Conservation (phyloP, 192 early-diverging fungal species). For the Kickxella alabastrina region DNA sequence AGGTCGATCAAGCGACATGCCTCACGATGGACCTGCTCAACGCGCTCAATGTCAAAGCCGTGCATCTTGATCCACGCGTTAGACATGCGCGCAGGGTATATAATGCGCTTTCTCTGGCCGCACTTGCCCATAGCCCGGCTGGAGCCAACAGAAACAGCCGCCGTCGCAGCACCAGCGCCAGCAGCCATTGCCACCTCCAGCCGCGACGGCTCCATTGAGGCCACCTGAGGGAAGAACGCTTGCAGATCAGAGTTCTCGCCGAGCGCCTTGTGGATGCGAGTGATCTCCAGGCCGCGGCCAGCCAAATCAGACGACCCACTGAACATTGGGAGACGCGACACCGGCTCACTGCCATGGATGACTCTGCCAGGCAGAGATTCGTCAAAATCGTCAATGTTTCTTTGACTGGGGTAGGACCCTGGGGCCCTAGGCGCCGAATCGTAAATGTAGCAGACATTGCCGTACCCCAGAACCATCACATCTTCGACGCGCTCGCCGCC, state of each 20-base stretch:
- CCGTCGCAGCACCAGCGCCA: background rate
- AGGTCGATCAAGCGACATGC: constrained; percentile 28
- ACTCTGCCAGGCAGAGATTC: background rate
- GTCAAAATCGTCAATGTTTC: background rate
- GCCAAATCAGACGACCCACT: constrained; percentile 31
- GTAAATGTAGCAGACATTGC: constrained; percentile 37
- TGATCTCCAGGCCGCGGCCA: constrained; percentile 20
- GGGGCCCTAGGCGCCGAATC: constrained; percentile 36
- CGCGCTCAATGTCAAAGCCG: constrained; percentile 26
- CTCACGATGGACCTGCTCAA: constrained; percentile 30
- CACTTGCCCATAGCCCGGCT: background rate
- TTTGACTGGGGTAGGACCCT: constrained; percentile 10
- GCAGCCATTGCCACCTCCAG: constrained; percentile 2
- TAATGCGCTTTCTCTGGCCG: background rate
- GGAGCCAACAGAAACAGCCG: background rate
- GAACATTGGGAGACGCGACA: constrained; percentile 13
- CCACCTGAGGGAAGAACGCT: constrained; percentile 26
- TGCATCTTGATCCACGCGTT: constrained; percentile 45
- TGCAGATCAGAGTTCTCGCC: constrained; percentile 7
- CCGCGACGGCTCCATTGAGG: constrained; percentile 7
- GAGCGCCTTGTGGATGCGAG: constrained; percentile 27
- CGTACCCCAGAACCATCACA: constrained; percentile 41
- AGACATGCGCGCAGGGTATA: constrained; percentile 31
- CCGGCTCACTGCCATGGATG: background rate
- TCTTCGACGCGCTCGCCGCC: constrained; percentile 22